Evolutionary conservation across 2,329 filamentous ascomycete species (phyloP).

Genomic region (Colletotrichum tanaceti): DNA sequence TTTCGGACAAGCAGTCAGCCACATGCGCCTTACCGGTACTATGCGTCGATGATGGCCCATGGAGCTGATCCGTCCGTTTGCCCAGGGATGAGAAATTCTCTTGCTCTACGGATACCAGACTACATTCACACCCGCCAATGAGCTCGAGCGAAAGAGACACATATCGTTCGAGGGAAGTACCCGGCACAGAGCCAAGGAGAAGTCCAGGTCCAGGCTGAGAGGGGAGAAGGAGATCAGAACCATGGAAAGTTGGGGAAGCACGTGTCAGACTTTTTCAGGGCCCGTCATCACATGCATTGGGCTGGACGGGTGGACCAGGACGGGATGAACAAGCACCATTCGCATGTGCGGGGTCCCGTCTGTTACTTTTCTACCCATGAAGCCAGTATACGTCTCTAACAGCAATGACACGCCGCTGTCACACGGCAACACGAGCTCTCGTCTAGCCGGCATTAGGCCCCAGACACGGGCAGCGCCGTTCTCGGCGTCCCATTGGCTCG

Average conservation of each 20-base stretch:
- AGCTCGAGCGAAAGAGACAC: background rate
- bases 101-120: background rate
- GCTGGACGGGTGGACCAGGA: conserved; percentile 6
- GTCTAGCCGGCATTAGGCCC: conserved; percentile 39
- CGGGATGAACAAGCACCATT: conserved; percentile 35
- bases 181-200: background rate
- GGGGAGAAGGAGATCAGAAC: conserved; percentile 23
- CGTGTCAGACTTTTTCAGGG: conserved; percentile 38
- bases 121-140: background rate
- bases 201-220: background rate
- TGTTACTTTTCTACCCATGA: background rate
- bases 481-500: conserved; percentile 18
- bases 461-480: conserved; percentile 24
- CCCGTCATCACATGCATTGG: conserved; percentile 40
- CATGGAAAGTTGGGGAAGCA: conserved; percentile 36
- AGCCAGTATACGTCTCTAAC: background rate
- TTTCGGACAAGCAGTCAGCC: background rate
- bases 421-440: conserved; percentile 27
- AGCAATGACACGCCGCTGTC: background rate
- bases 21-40: conserved; percentile 2
- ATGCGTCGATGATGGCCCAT: conserved; percentile 1
- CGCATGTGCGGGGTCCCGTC: conserved; percentile 13
- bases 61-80: conserved; percentile 4
- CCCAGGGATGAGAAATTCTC: conserved; percentile 4
- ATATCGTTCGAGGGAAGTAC: background rate